Base-by-base conservation (phyloP, 2,329 filamentous ascomycete species). In the Herpotrichia juniperi region DNA sequence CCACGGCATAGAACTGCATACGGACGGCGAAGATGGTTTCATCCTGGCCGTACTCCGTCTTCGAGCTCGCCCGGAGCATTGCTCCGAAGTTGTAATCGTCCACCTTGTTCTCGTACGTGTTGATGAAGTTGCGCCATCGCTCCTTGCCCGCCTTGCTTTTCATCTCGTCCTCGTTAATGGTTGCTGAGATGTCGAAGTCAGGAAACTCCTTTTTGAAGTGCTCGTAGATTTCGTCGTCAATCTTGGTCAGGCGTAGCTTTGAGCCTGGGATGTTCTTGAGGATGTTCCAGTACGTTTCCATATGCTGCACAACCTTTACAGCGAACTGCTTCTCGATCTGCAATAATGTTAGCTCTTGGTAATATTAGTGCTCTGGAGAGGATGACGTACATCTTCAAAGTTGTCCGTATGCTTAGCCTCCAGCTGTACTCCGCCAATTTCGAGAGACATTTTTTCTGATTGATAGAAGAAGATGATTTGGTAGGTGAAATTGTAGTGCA, bases 291-390 rank as follows among this genome's bases (percentile, higher is more conserved):
- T 99, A 97, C 43, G 93, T 97, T 70, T 91, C 85, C 83, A 99
- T 91, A 76, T 99, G 94, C 76, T 96, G 90, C 31, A 97, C 94
- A 46, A 89, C 93, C 82, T 97, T 97, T 67, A 99, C 94, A 25
- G 94, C 94, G 69, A 99, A 99, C 76, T 97, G 94, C 83, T 97
- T 96, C 84, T 99, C 94, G 74, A 99, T 97, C 90, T 96, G 61
- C 35, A 8, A 6, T 26, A 48, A 49, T 24, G 57, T 71, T 48
- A 76, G 70, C 54, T 54, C 48, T 40, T 51, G 53, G 24, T 21
- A 48, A 46, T 43, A 46, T 24, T 50, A 28, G 9, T 46, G 49
- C 17, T 28, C 8, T 32, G 44, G 47, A 44, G 28, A 48, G 46
- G 45, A 30, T 22, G 37, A 74, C 87, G 62, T 75, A 86, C 84